Percentiles rank a stretch among this genome's conserved stretches.
These are phyloP conservation scores for Gracilaria vermiculophylla DNA, from an alignment of 23 red algal genomes.

Conservation along the genomic window DNA sequence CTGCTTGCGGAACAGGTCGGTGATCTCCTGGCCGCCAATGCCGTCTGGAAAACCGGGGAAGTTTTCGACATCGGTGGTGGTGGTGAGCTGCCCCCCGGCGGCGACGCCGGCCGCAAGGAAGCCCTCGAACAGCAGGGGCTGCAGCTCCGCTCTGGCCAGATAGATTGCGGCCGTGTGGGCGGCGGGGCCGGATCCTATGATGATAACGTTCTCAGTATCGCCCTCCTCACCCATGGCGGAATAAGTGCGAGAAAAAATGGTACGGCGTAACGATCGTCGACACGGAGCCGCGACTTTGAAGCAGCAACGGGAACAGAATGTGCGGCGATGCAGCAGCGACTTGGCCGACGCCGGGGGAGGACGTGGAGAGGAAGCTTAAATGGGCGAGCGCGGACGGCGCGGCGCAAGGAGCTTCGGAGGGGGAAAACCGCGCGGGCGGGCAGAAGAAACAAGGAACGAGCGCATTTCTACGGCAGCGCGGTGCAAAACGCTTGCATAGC, in stretches of 20 bases:
- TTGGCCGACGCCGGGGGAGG: no score
- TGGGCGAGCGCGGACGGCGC: background rate
- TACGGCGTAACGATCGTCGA: no score
- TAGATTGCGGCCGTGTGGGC: conserved; percentile 98
- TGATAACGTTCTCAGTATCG: conserved; percentile 57
- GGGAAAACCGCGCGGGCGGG: background rate
- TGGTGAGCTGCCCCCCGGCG: conserved; percentile 95
- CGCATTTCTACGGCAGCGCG: background rate
- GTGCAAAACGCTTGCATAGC: conserved; percentile 3
- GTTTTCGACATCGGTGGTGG: conserved; percentile 99
- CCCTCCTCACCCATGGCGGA: background rate
- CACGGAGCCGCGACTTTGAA: no score
- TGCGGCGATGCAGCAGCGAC: no score
- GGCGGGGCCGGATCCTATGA: conserved; percentile 93
- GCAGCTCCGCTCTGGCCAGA: conserved; percentile 82
- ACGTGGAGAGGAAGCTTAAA: background rate
- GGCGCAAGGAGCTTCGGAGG: background rate
- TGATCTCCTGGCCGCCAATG: conserved; percentile 76
- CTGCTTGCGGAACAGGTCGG: conserved; percentile 85
- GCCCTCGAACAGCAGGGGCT: conserved; percentile 93
- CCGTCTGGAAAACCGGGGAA: conserved; percentile 96
- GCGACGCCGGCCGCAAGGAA: conserved; percentile 89
- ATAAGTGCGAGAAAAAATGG: background rate
- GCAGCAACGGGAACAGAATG: no score
- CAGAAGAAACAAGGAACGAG: background rate